A percentile compares a stretch with the other conserved stretches of the same genome.
phyloP scores from a whole-genome alignment of 2,329 filamentous ascomycete species.

The Diaporthe velutina region DNA sequence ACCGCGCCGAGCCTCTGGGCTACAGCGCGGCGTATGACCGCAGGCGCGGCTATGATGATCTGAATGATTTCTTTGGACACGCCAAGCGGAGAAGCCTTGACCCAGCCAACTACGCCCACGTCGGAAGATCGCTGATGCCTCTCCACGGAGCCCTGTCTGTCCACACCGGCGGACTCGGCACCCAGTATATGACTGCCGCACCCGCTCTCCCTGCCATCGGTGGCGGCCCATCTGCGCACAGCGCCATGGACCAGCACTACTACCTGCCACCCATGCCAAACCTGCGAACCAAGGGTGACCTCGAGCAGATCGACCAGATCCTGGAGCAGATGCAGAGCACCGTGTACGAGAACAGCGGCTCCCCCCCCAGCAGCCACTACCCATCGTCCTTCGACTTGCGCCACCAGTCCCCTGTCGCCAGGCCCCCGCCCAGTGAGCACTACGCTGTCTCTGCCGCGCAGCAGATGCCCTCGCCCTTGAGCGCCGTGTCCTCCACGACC shows the following conservation, averaged over 20 bases:
- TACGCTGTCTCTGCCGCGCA: constrained; percentile 63
- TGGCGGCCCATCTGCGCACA: constrained; percentile 64
- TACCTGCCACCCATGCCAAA: constrained; percentile 89
- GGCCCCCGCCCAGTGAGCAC: constrained; percentile 47
- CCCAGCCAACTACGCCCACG: constrained; percentile 88
- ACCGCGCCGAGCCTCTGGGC: constrained; percentile 72
- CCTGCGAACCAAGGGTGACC: constrained; percentile 91
- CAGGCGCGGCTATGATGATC: constrained; percentile 87
- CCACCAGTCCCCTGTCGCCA: constrained; percentile 52
- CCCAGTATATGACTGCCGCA: constrained; percentile 66
- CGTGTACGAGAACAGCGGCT: constrained; percentile 91
- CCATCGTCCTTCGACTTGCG: constrained; percentile 74
- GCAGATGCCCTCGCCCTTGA: constrained; percentile 70
- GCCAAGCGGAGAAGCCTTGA: constrained; percentile 94
- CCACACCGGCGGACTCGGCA: constrained; percentile 64
- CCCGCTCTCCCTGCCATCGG: constrained; percentile 67
- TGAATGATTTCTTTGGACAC: constrained; percentile 95
- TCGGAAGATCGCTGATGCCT: constrained; percentile 88
- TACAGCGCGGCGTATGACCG: constrained; percentile 75
- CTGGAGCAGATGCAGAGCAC: constrained; percentile 96
- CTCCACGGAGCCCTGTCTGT: constrained; percentile 80
- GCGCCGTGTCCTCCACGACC: constrained; percentile 67
- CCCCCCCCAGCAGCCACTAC: constrained; percentile 83
- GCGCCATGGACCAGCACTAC: constrained; percentile 82
- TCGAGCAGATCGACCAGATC: constrained; percentile 94